phyloP scores from a whole-genome alignment of 2,329 filamentous ascomycete species.

The Talaromyces sp. region DNA sequence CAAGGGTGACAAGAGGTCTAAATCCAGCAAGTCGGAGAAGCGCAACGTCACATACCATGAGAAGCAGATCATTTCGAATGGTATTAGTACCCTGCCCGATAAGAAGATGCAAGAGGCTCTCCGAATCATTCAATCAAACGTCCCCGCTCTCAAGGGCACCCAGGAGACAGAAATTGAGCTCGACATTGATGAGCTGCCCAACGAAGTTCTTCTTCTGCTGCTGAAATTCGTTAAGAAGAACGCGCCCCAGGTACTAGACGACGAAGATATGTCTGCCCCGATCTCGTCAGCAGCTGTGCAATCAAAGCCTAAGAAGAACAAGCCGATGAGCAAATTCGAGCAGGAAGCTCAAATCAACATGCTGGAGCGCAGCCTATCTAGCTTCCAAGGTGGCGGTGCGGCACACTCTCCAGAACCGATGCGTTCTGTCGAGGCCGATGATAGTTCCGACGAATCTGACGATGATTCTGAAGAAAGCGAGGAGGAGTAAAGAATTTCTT shows the following conservation, averaged over 20 bases:
- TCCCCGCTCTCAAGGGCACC: slow-evolving; percentile 62
- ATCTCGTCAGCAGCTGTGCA: slow-evolving; percentile 25
- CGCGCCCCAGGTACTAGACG: slow-evolving; percentile 38
- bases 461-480: slow-evolving; percentile 48
- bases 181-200: slow-evolving; percentile 46
- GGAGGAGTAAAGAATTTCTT: slow-evolving; percentile 37
- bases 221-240: slow-evolving; percentile 46
- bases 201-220: slow-evolving; percentile 41
- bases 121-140: slow-evolving; percentile 80
- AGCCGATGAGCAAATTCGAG: slow-evolving; percentile 48
- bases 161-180: slow-evolving; percentile 45
- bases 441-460: slow-evolving; percentile 45
- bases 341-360: slow-evolving; percentile 48
- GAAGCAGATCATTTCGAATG: slow-evolving; percentile 85
- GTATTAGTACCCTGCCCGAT: slow-evolving; percentile 74
- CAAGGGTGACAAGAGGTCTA: slow-evolving; percentile 53
- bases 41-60: slow-evolving; percentile 69
- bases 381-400: slow-evolving; percentile 39
- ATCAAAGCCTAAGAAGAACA: slow-evolving; percentile 47
- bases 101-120: slow-evolving; percentile 75
- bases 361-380: slow-evolving; percentile 42
- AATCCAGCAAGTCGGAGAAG: slow-evolving; percentile 43
- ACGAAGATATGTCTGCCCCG: slow-evolving; percentile 25
- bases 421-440: slow-evolving; percentile 38
- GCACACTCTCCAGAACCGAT: slow-evolving; percentile 39